Base-by-base conservation (phyloP, 768 basidiomycete genomes). In the Suillus occidentalis region DNA sequence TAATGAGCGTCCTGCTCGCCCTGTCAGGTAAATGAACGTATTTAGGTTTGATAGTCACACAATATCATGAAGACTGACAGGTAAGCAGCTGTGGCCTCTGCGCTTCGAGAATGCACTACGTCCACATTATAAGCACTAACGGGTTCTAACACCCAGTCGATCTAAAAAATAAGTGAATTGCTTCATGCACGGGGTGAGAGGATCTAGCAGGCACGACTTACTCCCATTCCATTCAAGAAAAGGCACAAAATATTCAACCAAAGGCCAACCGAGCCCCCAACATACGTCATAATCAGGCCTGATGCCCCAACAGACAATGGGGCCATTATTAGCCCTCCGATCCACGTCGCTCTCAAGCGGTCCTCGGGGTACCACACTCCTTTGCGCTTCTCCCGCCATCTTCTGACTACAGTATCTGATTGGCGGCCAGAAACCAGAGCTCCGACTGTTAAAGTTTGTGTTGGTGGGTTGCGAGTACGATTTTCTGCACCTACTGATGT, bases 321-420 rank as follows among this genome's bases (percentile, higher is more conserved):
- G 2, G 82, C 77, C 43, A 88, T 74, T 37, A 82, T 18, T 0
- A 78, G 70, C 13, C 79, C 79, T 25, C 83, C 82, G 18, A 77
- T 70, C 14, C 84, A 66, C 3, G 83, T 75, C 4, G 81, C 85
- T 1, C 85, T 78, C 16, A 89, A 77, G 9, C 88, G 82, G 68
- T 88, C 88, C 70, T 89, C 88, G 0, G 87, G 87, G 52, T 84
- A 83, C 86, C 85, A 88, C 3, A 75, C 68, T 9, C 87, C 87
- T 1, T 79, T 79, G 18, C 86, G 82, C 10, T 74, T 74, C 55
- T 76, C 73, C 8, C 81, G 79, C 77, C 82, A 85, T 59, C 69
- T 68, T 9, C 81, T 73, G 36, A 89, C 76, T 1, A 83, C 72
- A 31, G 71, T 65, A 72, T 89, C 89, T 0, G 88, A 88, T 1